These are phyloP conservation scores for Kuraishia ogatae DNA, from an alignment of 805 yeast species.

Conservation along the genomic window DNA sequence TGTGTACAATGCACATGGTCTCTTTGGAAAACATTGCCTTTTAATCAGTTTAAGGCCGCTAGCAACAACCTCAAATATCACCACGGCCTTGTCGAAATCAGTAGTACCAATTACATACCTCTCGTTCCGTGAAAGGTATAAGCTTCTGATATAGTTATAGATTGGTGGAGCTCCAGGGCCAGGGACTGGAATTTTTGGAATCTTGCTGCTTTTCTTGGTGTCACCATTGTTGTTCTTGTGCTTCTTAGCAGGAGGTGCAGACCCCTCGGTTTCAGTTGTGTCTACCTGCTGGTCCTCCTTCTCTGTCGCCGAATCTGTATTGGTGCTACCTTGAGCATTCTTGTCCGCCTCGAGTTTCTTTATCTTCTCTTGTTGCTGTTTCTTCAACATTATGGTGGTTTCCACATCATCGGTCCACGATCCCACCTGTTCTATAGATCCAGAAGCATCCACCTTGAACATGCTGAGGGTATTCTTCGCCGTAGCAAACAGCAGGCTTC, in stretches of 20 bases:
- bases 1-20: constrained; percentile 79
- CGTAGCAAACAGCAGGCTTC: constrained; percentile 43
- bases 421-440: constrained; percentile 36
- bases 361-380: constrained; percentile 35
- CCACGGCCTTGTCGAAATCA: constrained; percentile 76
- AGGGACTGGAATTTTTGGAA: constrained; percentile 50
- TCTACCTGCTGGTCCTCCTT: constrained; percentile 11
- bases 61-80: constrained; percentile 39
- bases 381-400: constrained; percentile 32
- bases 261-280: constrained; percentile 18
- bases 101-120: constrained; percentile 57
- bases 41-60: constrained; percentile 44
- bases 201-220: constrained; percentile 17
- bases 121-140: constrained; percentile 46
- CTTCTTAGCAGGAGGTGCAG: constrained; percentile 14
- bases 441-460: constrained; percentile 23
- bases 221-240: constrained; percentile 15
- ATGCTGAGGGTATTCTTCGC: constrained; percentile 53
- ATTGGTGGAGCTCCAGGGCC: constrained; percentile 65
- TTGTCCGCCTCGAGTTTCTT: constrained; percentile 24
- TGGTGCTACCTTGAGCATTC: constrained; percentile 1
- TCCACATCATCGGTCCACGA: constrained; percentile 58
- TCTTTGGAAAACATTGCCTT: constrained; percentile 77
- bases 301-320: constrained; percentile 10
- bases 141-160: constrained; percentile 58